These are phyloP conservation scores for Cytauxzoon felis DNA, from an alignment of 169 alveolate species.

Conservation along the genomic window DNA sequence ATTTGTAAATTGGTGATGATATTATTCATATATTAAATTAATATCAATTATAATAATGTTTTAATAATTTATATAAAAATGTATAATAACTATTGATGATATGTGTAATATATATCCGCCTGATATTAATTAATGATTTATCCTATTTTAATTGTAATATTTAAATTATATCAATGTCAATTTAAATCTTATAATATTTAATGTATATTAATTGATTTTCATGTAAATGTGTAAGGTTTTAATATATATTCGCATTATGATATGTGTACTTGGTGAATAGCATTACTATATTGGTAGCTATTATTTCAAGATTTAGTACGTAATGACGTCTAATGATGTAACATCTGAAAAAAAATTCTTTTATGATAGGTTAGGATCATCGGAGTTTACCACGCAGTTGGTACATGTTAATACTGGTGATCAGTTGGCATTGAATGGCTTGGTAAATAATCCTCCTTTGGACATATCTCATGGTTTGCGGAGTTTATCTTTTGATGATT, in stretches of 20 bases:
- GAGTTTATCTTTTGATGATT: too few relatives aligned
- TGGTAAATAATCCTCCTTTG: not conserved
- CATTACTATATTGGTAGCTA: not conserved
- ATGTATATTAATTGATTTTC: too few relatives aligned
- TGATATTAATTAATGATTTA: not conserved
- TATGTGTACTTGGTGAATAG: too few relatives aligned
- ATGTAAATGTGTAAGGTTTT: too few relatives aligned
- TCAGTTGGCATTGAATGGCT: not conserved
- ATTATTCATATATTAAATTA: not conserved
- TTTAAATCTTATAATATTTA: too few relatives aligned
- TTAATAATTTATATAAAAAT: not conserved
- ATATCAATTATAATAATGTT: not conserved
- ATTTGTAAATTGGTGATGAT: conserved; percentile 74
- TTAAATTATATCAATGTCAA: too few relatives aligned
- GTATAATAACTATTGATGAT: not conserved
- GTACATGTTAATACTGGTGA: conserved; percentile 12
- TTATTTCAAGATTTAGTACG: not conserved
- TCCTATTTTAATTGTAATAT: too few relatives aligned
- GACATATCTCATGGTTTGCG: too few relatives aligned
- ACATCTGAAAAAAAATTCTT: not conserved
- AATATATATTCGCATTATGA: too few relatives aligned
- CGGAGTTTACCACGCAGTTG: conserved; percentile 20
- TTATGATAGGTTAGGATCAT: not conserved
- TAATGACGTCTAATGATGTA: not conserved
- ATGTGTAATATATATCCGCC: not conserved